A percentile compares a stretch with the other conserved stretches of the same genome.
Evolutionary conservation across 257 asterid species (phyloP).

Genomic region (Craterostigma plantagineum): DNA sequence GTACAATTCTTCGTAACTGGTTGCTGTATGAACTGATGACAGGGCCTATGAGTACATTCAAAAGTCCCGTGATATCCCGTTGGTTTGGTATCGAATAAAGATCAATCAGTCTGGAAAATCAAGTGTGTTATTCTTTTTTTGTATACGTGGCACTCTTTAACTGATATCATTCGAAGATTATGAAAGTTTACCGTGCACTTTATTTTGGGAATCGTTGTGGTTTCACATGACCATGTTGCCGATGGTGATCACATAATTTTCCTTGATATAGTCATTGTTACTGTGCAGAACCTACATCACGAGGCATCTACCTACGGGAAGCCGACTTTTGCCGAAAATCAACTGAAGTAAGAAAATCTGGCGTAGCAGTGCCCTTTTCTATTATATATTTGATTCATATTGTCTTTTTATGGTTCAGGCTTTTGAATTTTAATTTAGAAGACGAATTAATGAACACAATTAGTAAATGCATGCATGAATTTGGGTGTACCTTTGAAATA

Average conservation of each 20-base stretch:
- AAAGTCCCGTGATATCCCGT: constrained; percentile 39
- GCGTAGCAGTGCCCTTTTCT: constrained; percentile 4
- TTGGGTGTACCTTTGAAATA: too few relatives aligned
- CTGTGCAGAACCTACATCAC: constrained; percentile 52
- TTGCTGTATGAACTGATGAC: constrained; percentile 17
- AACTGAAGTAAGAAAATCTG: constrained; percentile 46
- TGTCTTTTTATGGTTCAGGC: too few relatives aligned
- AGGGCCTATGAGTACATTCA: constrained; percentile 91
- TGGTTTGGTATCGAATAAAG: constrained; percentile 65
- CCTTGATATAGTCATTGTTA: not conserved
- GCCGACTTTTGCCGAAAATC: constrained; percentile 47
- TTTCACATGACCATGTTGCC: not conserved
- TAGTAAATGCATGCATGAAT: too few relatives aligned
- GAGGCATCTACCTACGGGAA: constrained; percentile 94
- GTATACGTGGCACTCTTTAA: constrained; percentile 1
- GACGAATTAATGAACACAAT: too few relatives aligned
- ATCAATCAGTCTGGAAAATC: constrained; percentile 61
- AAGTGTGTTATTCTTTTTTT: constrained; percentile 28
- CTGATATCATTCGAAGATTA: not conserved
- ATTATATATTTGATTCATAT: too few relatives aligned
- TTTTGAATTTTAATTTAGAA: not conserved
- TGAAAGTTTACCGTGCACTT: not conserved
- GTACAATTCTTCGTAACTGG: constrained; percentile 11
- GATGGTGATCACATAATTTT: not conserved
- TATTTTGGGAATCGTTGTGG: constrained; percentile 1